These are phyloP conservation scores for Yamadazyma oceani DNA, from an alignment of 1,139 yeast species.

Conservation along the genomic window DNA sequence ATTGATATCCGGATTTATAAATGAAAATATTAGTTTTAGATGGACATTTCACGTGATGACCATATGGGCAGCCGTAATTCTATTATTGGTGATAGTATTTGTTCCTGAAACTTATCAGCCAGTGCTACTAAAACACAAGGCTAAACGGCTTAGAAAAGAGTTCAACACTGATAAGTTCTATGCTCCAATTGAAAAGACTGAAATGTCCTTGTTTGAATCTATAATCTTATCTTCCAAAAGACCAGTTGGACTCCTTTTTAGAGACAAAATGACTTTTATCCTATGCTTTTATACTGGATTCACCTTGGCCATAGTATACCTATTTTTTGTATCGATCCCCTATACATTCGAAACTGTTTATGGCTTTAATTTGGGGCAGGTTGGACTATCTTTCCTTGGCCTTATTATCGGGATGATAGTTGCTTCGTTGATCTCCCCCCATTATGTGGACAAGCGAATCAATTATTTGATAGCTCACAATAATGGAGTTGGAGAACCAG, in stretches of 20 bases:
- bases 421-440: conserved; percentile 24
- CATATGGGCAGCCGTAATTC: conserved; percentile 23
- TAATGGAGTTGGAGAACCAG: conserved; percentile 36
- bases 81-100: conserved; percentile 19
- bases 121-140: conserved; percentile 51
- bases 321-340: conserved; percentile 66
- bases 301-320: conserved; percentile 56
- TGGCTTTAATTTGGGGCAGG: conserved; percentile 32
- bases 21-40: conserved; percentile 20
- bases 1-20: conserved; percentile 30
- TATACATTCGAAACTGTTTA: conserved; percentile 51
- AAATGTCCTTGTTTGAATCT: conserved; percentile 25
- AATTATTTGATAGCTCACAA: conserved; percentile 23
- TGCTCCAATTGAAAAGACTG: conserved; percentile 47
- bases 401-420: conserved; percentile 47
- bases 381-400: conserved; percentile 56
- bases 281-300: conserved; percentile 65
- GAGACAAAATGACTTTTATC: conserved; percentile 62
- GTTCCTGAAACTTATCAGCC: conserved; percentile 66
- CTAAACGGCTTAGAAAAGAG: conserved; percentile 48
- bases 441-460: conserved; percentile 23
- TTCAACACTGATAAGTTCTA: conserved; percentile 43
- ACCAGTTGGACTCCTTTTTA: conserved; percentile 53
- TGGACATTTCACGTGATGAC: conserved; percentile 28
- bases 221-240: conserved; percentile 44